phyloP scores from a whole-genome alignment of 2,329 filamentous ascomycete species.

The Dactylellina sp. region DNA sequence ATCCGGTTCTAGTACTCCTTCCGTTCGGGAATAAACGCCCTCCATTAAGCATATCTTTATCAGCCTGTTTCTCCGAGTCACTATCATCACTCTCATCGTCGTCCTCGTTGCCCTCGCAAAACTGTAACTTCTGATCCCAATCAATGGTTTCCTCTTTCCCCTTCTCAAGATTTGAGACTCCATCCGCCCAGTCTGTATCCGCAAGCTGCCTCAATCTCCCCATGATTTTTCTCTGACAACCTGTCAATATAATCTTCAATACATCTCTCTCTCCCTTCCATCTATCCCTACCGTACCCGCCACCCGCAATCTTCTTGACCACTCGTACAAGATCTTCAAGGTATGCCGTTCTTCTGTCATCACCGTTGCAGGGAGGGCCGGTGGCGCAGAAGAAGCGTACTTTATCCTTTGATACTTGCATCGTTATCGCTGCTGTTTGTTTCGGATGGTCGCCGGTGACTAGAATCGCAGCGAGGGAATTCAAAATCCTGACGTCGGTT shows the following conservation, averaged over 20 bases:
- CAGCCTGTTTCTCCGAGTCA: no score
- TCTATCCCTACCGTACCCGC: background rate
- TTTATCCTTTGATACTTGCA: background rate
- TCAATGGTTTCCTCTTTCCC: background rate
- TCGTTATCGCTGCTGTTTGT: constrained; percentile 7
- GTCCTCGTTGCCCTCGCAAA: background rate
- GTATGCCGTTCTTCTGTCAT: background rate
- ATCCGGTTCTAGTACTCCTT: no score
- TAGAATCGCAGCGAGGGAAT: background rate
- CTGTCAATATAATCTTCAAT: background rate
- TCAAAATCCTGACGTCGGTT: constrained; percentile 5
- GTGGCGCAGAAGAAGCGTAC: constrained; percentile 1
- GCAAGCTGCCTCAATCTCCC: background rate
- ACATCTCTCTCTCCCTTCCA: constrained; percentile 4
- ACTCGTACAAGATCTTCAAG: background rate
- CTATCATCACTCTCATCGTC: constrained; percentile 3
- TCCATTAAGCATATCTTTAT: no score
- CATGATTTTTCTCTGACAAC: background rate
- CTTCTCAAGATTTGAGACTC: background rate
- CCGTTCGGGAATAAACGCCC: no score
- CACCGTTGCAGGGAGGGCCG: background rate
- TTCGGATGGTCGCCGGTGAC: background rate
- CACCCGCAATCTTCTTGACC: background rate
- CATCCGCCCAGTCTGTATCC: constrained; percentile 7
- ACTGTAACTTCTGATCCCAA: constrained; percentile 3